A percentile compares a stretch with the other conserved stretches of the same genome.
Conservation (phyloP, 2,329 filamentous ascomycete genomes). For the Colletotrichum destructivum region DNA sequence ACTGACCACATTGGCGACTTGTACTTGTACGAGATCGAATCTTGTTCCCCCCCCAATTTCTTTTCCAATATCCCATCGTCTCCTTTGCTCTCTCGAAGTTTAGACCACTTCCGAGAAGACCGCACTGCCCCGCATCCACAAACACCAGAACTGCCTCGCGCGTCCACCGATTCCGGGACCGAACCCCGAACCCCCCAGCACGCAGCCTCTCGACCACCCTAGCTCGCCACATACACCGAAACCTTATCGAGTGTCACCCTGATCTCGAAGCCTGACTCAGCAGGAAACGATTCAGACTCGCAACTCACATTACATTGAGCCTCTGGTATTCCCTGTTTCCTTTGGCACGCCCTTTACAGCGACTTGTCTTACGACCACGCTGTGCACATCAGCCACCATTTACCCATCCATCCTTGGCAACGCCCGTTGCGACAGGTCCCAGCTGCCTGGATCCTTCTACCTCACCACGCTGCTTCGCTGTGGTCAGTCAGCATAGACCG, state of each 20-base stretch:
- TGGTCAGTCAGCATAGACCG: not conserved
- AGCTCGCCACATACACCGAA: conserved; percentile 34
- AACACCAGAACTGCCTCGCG: conserved; percentile 19
- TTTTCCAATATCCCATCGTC: not conserved
- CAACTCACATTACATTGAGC: conserved; percentile 8
- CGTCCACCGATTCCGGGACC: conserved; percentile 20
- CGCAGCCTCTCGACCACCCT: conserved; percentile 9
- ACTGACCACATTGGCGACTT: not conserved
- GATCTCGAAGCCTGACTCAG: conserved; percentile 33
- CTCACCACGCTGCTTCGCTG: conserved; percentile 3
- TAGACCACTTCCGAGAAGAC: conserved; percentile 22
- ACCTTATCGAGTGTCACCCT: conserved; percentile 28
- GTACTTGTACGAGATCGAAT: not conserved
- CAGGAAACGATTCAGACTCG: conserved; percentile 10
- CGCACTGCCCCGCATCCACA: conserved; percentile 28
- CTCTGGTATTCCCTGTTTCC: not conserved
- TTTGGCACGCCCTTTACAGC: conserved; percentile 3
- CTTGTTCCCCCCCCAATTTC: not conserved
- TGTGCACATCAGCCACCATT: conserved; percentile 5
- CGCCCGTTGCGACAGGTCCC: not conserved
- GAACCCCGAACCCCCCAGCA: conserved; percentile 2
- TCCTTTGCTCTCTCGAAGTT: not conserved
- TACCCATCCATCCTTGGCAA: not conserved
- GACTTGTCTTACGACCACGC: conserved; percentile 23
- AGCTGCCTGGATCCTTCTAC: not conserved